Evolutionary conservation across 2,329 filamentous ascomycete genomes (phyloP).

Genomic region (Sporothrix protearum): DNA sequence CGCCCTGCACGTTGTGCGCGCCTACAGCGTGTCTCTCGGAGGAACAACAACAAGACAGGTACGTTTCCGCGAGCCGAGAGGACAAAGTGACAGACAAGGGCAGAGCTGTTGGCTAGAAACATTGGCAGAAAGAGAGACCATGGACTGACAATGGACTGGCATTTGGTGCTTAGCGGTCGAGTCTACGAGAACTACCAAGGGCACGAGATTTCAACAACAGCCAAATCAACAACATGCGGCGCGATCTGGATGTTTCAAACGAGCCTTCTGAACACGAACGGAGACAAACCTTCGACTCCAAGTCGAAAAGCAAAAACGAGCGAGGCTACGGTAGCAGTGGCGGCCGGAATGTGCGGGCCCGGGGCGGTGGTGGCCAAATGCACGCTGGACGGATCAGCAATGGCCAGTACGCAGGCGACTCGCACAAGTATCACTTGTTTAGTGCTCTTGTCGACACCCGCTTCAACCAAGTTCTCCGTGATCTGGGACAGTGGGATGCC

Average conservation of each 20-base stretch:
- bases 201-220: too few species aligned
- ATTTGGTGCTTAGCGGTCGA: neutral
- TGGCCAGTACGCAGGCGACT: neutral
- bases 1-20: constrained; percentile 15
- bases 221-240: neutral
- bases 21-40: constrained; percentile 18
- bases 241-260: neutral
- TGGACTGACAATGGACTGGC: neutral
- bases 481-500: constrained; percentile 31
- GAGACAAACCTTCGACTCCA: neutral
- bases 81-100: neutral
- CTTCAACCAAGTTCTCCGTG: constrained; percentile 38
- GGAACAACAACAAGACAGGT: neutral
- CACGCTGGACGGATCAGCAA: neutral
- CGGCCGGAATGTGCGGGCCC: neutral
- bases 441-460: constrained; percentile 32
- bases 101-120: neutral
- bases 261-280: neutral
- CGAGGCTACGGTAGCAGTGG: neutral
- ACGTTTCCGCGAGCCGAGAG: neutral
- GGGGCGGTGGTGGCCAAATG: neutral
- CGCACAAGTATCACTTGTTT: constrained; percentile 32
- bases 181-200: neutral
- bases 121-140: neutral
- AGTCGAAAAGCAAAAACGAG: neutral